These are phyloP conservation scores for Trapa bicornis DNA, from an alignment of 345 rosid species.

Conservation along the genomic window DNA sequence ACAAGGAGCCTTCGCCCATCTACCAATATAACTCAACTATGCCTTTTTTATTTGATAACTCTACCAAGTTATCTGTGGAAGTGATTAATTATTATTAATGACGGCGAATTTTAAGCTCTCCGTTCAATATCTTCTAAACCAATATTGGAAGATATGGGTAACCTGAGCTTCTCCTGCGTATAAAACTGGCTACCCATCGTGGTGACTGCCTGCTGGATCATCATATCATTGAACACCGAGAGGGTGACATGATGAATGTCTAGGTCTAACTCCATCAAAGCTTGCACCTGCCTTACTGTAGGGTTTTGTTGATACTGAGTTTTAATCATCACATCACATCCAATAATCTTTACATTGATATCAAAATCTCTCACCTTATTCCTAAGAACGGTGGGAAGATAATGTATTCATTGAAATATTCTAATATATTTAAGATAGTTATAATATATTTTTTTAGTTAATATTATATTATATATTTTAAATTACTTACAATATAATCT, in stretches of 20 bases:
- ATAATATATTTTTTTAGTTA: too few relatives aligned
- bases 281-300: constrained; percentile 73
- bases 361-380: constrained; percentile 47
- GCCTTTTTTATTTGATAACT: too few relatives aligned
- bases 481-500: too few relatives aligned
- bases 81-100: neutral
- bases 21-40: too few relatives aligned
- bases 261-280: constrained; percentile 69
- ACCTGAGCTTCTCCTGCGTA: constrained; percentile 71
- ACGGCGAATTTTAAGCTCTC: too few relatives aligned
- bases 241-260: constrained; percentile 84
- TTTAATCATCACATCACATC: constrained; percentile 76
- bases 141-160: constrained; percentile 46
- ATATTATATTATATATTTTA: too few relatives aligned
- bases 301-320: constrained; percentile 73
- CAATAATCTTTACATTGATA: constrained; percentile 78
- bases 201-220: constrained; percentile 95
- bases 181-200: constrained; percentile 71
- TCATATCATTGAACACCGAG: constrained; percentile 71
- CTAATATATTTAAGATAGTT: too few relatives aligned
- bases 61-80: too few relatives aligned
- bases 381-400: too few relatives aligned
- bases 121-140: too few relatives aligned
- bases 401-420: too few relatives aligned
- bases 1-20: too few relatives aligned